These are phyloP conservation scores for Schizothecium vesticola DNA, from an alignment of 495 filamentous ascomycete species.

Conservation along the genomic window DNA sequence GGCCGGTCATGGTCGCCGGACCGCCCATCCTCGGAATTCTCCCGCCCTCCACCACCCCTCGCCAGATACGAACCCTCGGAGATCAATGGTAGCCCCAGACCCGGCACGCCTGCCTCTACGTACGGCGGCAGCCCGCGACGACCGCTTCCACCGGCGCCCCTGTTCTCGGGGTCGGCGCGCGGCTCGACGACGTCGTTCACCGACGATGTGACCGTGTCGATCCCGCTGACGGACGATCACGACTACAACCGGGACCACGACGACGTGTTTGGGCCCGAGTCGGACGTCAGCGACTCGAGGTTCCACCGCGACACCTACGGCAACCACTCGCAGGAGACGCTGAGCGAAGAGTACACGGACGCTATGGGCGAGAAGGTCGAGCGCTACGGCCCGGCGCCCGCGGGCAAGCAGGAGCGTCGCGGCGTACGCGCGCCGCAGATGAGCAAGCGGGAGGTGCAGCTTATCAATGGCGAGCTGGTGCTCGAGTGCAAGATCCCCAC, in stretches of 20 bases:
- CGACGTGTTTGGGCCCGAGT: constrained; percentile 69
- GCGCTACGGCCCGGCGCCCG: constrained; percentile 84
- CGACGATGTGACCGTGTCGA: constrained; percentile 54
- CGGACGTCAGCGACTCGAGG: constrained; percentile 42
- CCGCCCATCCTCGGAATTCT: constrained; percentile 52
- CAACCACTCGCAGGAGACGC: constrained; percentile 52
- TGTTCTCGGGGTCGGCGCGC: constrained; percentile 55
- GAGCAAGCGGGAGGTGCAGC: constrained; percentile 86
- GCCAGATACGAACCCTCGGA: constrained; percentile 78
- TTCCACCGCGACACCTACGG: constrained; percentile 54
- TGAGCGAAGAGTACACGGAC: constrained; percentile 30
- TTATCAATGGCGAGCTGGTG: constrained; percentile 96
- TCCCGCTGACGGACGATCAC: constrained; percentile 51
- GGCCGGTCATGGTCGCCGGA: constrained; percentile 71
- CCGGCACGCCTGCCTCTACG: constrained; percentile 80
- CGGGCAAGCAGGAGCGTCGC: constrained; percentile 74
- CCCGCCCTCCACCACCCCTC: constrained; percentile 61
- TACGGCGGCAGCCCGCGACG: constrained; percentile 81
- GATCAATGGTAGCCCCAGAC: constrained; percentile 81
- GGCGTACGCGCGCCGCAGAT: constrained; percentile 82
- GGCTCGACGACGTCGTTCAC: constrained; percentile 32
- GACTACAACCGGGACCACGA: constrained; percentile 43
- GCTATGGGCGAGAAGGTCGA: constrained; percentile 44
- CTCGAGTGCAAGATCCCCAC: constrained; percentile 99
- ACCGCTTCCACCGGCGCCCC: constrained; percentile 85